Percentiles rank a stretch among this genome's conserved stretches.
Conservation (phyloP, 495 filamentous ascomycete species). For the Annulohypoxylon nitens region DNA sequence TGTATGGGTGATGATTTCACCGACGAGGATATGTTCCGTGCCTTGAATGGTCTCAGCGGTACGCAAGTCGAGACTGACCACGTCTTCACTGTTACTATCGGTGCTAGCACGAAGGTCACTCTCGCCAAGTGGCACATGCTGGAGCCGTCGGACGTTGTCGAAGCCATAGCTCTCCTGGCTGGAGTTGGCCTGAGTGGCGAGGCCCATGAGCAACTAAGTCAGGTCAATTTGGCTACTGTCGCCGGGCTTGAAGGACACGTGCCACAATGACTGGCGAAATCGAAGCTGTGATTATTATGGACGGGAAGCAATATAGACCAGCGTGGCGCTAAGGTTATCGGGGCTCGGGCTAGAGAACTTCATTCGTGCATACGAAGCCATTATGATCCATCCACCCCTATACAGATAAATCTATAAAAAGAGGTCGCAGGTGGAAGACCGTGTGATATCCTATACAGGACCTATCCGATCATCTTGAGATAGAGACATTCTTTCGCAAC, state of each 20-base stretch:
- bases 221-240: constrained; percentile 62
- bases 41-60: constrained; percentile 69
- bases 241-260: constrained; percentile 60
- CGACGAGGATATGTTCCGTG: constrained; percentile 90
- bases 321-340: constrained; percentile 41
- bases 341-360: constrained; percentile 39
- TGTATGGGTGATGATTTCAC: constrained; percentile 96
- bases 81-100: constrained; percentile 89
- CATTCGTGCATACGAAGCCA: constrained; percentile 19
- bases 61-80: constrained; percentile 65
- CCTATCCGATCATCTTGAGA: constrained; percentile 6
- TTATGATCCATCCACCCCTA: constrained; percentile 36
- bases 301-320: constrained; percentile 34
- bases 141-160: constrained; percentile 88
- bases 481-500: constrained; percentile 4
- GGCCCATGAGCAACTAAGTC: constrained; percentile 55
- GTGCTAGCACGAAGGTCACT: constrained; percentile 87
- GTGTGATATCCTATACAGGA: background rate
- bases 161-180: constrained; percentile 77
- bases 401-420: constrained; percentile 6
- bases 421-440: constrained; percentile 8
- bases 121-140: constrained; percentile 87
- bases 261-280: constrained; percentile 45
- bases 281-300: constrained; percentile 36
- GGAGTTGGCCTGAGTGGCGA: constrained; percentile 64